These are phyloP conservation scores for Mucor saturninus DNA, from an alignment of 371 early-diverging fungal species.

Conservation along the genomic window DNA sequence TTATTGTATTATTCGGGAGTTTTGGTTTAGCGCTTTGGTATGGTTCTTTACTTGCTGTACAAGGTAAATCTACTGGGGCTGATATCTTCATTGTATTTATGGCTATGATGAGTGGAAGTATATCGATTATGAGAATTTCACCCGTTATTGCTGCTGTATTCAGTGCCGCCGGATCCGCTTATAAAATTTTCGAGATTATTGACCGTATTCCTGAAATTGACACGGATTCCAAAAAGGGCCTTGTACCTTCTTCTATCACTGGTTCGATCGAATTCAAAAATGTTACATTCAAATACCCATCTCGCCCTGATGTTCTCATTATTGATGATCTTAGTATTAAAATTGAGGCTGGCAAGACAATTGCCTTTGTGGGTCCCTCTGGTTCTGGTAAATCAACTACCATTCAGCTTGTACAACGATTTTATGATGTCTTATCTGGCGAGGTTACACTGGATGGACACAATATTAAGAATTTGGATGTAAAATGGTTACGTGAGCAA, in stretches of 20 bases:
- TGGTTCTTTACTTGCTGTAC: slow-evolving; percentile 61
- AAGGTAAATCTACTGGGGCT: slow-evolving; percentile 53
- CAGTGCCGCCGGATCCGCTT: slow-evolving; percentile 70
- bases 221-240: slow-evolving; percentile 46
- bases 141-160: slow-evolving; percentile 66
- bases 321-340: slow-evolving; percentile 59
- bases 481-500: slow-evolving; percentile 60
- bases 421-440: slow-evolving; percentile 66
- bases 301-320: slow-evolving; percentile 61
- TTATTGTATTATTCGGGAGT: slow-evolving; percentile 63
- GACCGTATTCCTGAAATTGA: slow-evolving; percentile 76
- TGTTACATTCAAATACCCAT: slow-evolving; percentile 71
- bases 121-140: slow-evolving; percentile 46
- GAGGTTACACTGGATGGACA: slow-evolving; percentile 61
- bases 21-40: slow-evolving; percentile 83
- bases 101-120: slow-evolving; percentile 68
- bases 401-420: slow-evolving; percentile 64
- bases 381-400: slow-evolving; percentile 76
- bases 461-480: slow-evolving; percentile 54
- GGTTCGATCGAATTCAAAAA: slow-evolving; percentile 65
- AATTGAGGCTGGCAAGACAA: slow-evolving; percentile 63
- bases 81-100: slow-evolving; percentile 71
- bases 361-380: slow-evolving; percentile 71
- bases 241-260: slow-evolving; percentile 27
- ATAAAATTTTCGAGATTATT: slow-evolving; percentile 73